These are phyloP conservation scores for Penstemon barbatus DNA, from an alignment of 257 asterid species.

Conservation along the genomic window DNA sequence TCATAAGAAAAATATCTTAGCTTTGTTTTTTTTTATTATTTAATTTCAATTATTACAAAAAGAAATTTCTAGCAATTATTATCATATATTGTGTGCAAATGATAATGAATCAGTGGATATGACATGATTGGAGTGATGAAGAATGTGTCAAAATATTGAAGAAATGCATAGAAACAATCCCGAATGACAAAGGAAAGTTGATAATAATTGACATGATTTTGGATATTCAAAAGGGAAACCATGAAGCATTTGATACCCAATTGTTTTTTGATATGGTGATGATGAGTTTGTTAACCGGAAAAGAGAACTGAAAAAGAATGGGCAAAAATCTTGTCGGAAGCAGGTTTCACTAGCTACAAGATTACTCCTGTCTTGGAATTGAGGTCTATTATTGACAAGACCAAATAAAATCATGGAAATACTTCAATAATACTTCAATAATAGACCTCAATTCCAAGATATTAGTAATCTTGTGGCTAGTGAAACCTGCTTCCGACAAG, in stretches of 20 bases:
- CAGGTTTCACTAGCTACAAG: constrained; percentile 40
- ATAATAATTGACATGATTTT: constrained; percentile 37
- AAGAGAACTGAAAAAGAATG: constrained; percentile 44
- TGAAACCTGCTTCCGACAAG: constrained; percentile 38
- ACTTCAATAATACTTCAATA: constrained; percentile 26
- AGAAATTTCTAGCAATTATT: no score
- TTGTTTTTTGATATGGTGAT: constrained; percentile 28
- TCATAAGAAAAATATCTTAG: no score
- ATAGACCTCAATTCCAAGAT: constrained; percentile 41
- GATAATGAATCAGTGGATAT: constrained; percentile 27
- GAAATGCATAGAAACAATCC: constrained; percentile 41
- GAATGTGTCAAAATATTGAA: constrained; percentile 34
- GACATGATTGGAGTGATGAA: constrained; percentile 39
- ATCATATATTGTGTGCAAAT: no score
- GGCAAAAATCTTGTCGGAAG: constrained; percentile 34
- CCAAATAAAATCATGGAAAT: no score
- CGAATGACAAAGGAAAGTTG: constrained; percentile 26
- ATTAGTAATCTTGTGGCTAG: constrained; percentile 31
- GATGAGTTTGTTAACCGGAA: constrained; percentile 30
- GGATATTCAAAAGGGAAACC: constrained; percentile 13
- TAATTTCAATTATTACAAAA: no score
- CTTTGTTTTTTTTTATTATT: no score
- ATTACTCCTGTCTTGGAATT: constrained; percentile 36
- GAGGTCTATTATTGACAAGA: constrained; percentile 45
- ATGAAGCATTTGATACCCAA: constrained; percentile 20